These are phyloP conservation scores for Furcasterigmium sp. DNA, from an alignment of 2,329 filamentous ascomycete species.

Conservation along the genomic window DNA sequence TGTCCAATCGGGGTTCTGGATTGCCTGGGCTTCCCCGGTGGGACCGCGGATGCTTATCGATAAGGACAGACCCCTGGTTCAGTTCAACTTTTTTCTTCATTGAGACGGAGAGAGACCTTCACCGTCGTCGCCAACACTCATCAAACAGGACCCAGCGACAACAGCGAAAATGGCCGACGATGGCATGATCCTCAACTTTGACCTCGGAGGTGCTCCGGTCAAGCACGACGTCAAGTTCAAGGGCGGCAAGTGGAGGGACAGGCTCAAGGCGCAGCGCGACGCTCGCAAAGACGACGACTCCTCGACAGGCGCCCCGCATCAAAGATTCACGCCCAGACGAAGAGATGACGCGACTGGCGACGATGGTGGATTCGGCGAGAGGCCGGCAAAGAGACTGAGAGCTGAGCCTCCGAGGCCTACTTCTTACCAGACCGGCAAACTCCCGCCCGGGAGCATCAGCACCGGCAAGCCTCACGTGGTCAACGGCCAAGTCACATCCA, in stretches of 20 bases:
- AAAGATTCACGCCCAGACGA: conserved; percentile 7
- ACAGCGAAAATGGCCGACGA: conserved; percentile 73
- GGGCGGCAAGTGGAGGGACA: conserved; percentile 90
- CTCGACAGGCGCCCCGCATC: conserved; percentile 16
- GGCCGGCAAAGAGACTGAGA: conserved; percentile 41
- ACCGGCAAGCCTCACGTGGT: conserved; percentile 19
- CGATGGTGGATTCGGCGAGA: conserved; percentile 19
- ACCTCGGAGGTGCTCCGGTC: conserved; percentile 63
- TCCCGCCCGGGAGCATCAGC: conserved; percentile 26
- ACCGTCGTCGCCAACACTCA: too few species aligned
- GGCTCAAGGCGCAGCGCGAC: conserved; percentile 71
- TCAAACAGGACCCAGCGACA: too few species aligned
- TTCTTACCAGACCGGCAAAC: conserved; percentile 28
- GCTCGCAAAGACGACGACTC: conserved; percentile 27
- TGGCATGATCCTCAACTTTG: conserved; percentile 92
- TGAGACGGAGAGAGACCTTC: too few species aligned
- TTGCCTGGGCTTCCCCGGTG: too few species aligned
- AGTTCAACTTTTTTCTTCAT: too few species aligned
- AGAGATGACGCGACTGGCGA: conserved; percentile 16
- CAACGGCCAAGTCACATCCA: conserved; percentile 73
- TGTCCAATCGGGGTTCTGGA: too few species aligned
- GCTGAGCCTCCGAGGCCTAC: conserved; percentile 21
- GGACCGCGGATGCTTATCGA: too few species aligned
- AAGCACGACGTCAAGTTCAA: conserved; percentile 64
- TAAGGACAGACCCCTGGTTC: too few species aligned